Evolutionary conservation across 352 stramenopile species (phyloP).

Genomic region (Aphanomyces invadans): DNA sequence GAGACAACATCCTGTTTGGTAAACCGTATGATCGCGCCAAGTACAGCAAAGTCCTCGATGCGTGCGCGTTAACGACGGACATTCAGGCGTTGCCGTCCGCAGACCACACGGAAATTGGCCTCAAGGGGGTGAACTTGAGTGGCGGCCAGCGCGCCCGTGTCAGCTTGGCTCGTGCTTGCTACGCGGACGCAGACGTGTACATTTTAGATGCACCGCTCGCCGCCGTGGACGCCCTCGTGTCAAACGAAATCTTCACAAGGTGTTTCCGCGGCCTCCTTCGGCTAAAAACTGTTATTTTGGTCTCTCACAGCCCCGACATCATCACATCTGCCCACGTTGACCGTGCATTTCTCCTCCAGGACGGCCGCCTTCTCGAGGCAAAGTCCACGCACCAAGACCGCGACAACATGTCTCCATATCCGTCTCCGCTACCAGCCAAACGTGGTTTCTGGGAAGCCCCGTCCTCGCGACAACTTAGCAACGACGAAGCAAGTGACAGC

Average conservation of each 20-base stretch:
- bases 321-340: neutral
- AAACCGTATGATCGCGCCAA: constrained; percentile 41
- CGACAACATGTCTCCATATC: neutral
- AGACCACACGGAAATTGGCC: constrained; percentile 46
- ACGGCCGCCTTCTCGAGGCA: neutral
- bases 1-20: constrained; percentile 84
- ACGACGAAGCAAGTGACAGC: constrained; percentile 6
- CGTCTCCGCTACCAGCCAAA: neutral
- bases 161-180: constrained; percentile 10
- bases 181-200: constrained; percentile 1
- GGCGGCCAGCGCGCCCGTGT: constrained; percentile 34
- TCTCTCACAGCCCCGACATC: constrained; percentile 34
- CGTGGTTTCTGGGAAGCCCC: neutral
- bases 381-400: neutral
- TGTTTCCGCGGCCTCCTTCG: constrained; percentile 47
- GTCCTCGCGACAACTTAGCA: constrained; percentile 26
- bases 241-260: constrained; percentile 72
- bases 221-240: constrained; percentile 87
- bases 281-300: constrained; percentile 58
- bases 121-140: constrained; percentile 34
- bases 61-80: constrained; percentile 22
- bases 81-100: constrained; percentile 39
- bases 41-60: constrained; percentile 31
- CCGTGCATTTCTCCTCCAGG: neutral
- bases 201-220: constrained; percentile 1